These are phyloP conservation scores for Cladorrhinum sp. DNA, from an alignment of 2,329 filamentous ascomycete species.

Conservation along the genomic window DNA sequence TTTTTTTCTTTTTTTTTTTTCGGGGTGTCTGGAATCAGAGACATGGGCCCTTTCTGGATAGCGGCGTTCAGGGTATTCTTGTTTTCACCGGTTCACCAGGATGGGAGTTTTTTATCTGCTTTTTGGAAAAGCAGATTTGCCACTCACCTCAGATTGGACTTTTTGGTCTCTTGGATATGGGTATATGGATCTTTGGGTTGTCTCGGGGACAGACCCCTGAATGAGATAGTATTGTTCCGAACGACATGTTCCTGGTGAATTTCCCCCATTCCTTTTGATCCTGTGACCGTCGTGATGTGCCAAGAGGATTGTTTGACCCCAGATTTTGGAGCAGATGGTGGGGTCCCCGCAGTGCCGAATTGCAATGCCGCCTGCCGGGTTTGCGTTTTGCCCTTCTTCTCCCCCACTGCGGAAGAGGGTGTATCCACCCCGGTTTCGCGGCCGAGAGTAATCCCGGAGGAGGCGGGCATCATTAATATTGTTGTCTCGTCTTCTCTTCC, in stretches of 20 bases:
- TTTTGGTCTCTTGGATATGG: too few species aligned
- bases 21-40: too few species aligned
- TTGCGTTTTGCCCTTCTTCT: slow-evolving; percentile 24
- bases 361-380: slow-evolving; percentile 16
- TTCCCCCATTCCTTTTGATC: not conserved
- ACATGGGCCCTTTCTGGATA: too few species aligned
- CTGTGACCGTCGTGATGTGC: not conserved
- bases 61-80: not conserved
- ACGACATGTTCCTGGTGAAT: not conserved
- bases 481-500: not conserved
- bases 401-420: slow-evolving; percentile 12
- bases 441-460: slow-evolving; percentile 19
- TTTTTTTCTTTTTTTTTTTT: not conserved
- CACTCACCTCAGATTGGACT: not conserved
- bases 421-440: slow-evolving; percentile 15
- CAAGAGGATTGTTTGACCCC: not conserved
- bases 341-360: slow-evolving; percentile 7
- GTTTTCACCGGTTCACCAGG: not conserved
- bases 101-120: not conserved
- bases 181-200: not conserved
- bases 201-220: too few species aligned
- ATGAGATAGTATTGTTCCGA: not conserved
- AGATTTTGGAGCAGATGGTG: not conserved
- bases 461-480: not conserved
- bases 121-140: not conserved